A percentile compares a stretch with the other conserved stretches of the same genome.
Evolutionary conservation across 495 filamentous ascomycete species (phyloP).

Genomic region (Penicillium lividum): DNA sequence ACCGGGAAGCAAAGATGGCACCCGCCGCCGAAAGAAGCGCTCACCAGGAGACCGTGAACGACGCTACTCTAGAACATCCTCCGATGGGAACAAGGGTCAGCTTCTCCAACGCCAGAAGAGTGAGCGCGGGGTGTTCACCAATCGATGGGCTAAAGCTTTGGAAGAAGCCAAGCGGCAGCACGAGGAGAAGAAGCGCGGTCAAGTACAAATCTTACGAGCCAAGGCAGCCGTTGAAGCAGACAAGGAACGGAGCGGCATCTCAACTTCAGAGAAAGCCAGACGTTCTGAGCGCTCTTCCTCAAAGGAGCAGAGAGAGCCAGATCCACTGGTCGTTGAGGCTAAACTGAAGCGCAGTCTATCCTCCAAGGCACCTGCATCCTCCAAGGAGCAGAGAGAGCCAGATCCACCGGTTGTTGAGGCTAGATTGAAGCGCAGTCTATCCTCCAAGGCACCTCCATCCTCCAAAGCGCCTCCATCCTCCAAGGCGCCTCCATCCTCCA

Average conservation of each 20-base stretch:
- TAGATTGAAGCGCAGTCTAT: constrained; percentile 29
- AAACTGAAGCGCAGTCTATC: constrained; percentile 31
- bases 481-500: constrained; percentile 19
- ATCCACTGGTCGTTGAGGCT: constrained; percentile 15
- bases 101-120: constrained; percentile 36
- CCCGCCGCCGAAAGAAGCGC: constrained; percentile 36
- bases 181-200: constrained; percentile 35
- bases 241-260: constrained; percentile 22
- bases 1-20: constrained; percentile 14
- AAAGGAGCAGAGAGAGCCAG: constrained; percentile 24
- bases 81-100: constrained; percentile 34
- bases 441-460: constrained; percentile 14
- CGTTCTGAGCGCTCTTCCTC: constrained; percentile 19
- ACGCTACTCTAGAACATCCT: constrained; percentile 39
- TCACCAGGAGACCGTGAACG: constrained; percentile 33
- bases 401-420: constrained; percentile 16
- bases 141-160: constrained; percentile 43
- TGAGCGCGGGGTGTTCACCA: constrained; percentile 36
- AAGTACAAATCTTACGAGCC: constrained; percentile 18
- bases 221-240: constrained; percentile 25
- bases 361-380: constrained; percentile 11
- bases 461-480: constrained; percentile 13
- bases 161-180: constrained; percentile 42
- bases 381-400: constrained; percentile 24
- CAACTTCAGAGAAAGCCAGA: constrained; percentile 17